phyloP scores from a whole-genome alignment of 208 protist genomes.

The Trypanosoma avium region DNA sequence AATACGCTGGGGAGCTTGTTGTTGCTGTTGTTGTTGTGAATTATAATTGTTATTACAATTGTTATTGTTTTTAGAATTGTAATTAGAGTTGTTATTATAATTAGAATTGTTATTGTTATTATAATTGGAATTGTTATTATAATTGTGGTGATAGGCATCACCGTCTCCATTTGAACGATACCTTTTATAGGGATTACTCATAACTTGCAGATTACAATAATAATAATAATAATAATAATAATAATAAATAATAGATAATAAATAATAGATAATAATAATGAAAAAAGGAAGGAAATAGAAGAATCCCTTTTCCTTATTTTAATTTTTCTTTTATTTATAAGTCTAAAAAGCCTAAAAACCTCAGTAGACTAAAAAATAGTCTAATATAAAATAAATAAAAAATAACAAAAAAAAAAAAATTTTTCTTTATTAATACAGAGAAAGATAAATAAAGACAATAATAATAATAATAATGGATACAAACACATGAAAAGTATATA shows the following conservation, averaged over 20 bases:
- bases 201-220: background rate
- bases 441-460: background rate
- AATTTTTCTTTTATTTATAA: too few relatives aligned
- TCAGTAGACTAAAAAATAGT: too few relatives aligned
- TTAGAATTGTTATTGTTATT: too few relatives aligned
- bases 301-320: background rate
- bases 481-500: slow-evolving; percentile 8
- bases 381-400: too few relatives aligned
- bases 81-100: too few relatives aligned
- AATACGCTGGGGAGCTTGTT: slow-evolving; percentile 30
- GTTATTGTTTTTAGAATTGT: too few relatives aligned
- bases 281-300: slow-evolving; percentile 10
- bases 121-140: too few relatives aligned
- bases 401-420: too few relatives aligned
- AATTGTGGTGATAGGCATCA: background rate
- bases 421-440: too few relatives aligned
- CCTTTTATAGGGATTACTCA: slow-evolving; percentile 37
- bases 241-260: slow-evolving; percentile 16
- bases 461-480: background rate
- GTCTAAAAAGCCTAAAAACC: too few relatives aligned
- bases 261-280: slow-evolving; percentile 2
- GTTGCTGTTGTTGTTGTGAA: too few relatives aligned
- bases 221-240: slow-evolving; percentile 8
- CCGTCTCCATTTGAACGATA: slow-evolving; percentile 34
- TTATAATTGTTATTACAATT: too few relatives aligned